Conservation (phyloP, 495 filamentous ascomycete species). For the Hypoxylon cercidicola region DNA sequence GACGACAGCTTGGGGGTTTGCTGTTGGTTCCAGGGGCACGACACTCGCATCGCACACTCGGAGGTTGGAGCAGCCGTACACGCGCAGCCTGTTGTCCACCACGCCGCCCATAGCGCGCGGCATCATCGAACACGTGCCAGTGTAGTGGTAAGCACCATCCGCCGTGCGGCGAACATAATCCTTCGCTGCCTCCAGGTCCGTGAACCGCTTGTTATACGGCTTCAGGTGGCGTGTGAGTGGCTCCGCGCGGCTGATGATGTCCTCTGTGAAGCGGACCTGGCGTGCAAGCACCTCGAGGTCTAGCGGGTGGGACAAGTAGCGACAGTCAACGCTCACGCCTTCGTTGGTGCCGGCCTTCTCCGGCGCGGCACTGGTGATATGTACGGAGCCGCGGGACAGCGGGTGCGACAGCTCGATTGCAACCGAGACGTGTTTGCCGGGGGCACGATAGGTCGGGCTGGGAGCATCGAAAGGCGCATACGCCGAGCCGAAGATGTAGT, state of each 20-base stretch:
- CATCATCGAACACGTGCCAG: slow-evolving; percentile 44
- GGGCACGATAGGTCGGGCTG: too few relatives aligned
- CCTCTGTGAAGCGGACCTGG: slow-evolving; percentile 46
- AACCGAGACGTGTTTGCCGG: slow-evolving; percentile 15
- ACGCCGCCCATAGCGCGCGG: slow-evolving; percentile 46
- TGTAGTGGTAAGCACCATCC: slow-evolving; percentile 41
- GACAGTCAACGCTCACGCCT: slow-evolving; percentile 49
- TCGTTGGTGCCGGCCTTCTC: slow-evolving; percentile 34
- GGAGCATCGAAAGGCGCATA: background rate
- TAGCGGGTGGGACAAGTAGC: slow-evolving; percentile 54
- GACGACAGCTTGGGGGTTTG: slow-evolving; percentile 54
- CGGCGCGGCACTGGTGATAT: slow-evolving; percentile 55
- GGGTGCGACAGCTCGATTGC: slow-evolving; percentile 44
- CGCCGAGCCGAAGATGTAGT: background rate
- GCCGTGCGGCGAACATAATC: slow-evolving; percentile 40
- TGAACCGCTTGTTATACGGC: slow-evolving; percentile 5
- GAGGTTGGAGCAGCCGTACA: slow-evolving; percentile 55
- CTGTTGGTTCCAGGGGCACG: slow-evolving; percentile 50
- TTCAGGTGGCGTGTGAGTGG: slow-evolving; percentile 8
- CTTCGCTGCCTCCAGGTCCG: slow-evolving; percentile 34
- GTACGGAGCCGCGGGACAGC: slow-evolving; percentile 65
- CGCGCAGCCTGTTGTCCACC: slow-evolving; percentile 50
- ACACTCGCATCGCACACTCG: slow-evolving; percentile 61
- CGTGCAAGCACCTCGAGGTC: slow-evolving; percentile 50
- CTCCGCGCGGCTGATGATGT: slow-evolving; percentile 36